Evolutionary conservation across 768 basidiomycete species (phyloP), one percentile per base, ranked within the genome.

Genomic region (Lentinula edodes): DNA sequence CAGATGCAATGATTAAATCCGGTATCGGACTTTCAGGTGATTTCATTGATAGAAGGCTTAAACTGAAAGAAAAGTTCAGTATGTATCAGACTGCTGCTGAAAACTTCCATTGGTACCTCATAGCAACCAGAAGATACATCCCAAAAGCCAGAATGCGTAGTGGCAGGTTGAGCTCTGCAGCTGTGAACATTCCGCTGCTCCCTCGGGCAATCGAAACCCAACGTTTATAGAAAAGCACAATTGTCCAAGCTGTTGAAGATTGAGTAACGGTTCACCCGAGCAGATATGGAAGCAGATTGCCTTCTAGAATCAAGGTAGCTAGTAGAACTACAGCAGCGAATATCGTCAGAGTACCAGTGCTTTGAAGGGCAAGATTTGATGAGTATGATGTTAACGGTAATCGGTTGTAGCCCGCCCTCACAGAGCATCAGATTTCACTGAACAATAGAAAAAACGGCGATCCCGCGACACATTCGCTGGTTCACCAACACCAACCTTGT

Each of bases 401-500:
- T 15, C 35, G 8, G 28, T n/a, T 38, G 7, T 3, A 18, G 38
- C 20, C 20, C 12, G 23, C 18, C 66, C 76, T 64, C 64, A 81
- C 80, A 81, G 65, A 6, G 69, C 60, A 2, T 65, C 36, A 9
- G 68, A 73, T 13, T 78, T 63, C 6, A 82, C 71, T 3, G 80
- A 82, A 64, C 82, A 83, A 66, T 82, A 82, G 65, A 83, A 82
- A 63, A 79, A 81, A 5, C 80, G 78, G 32, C 81, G 75, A 64
- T 71, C 73, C n/a, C 81, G 78, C 20, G 78, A 78, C 15, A 82
- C 72, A 0, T 65, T 68, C 1, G 58, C 54, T 10, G 77, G 76
- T 54, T 78, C 66, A 8, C 61, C 65, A 0, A 75, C 73, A 1
- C 80, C 80, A 58, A 79, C 67, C 78, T 82, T 55, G 41, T 12